Conservation (phyloP, 2,329 filamentous ascomycete genomes). For the Whalleya microplaca region DNA sequence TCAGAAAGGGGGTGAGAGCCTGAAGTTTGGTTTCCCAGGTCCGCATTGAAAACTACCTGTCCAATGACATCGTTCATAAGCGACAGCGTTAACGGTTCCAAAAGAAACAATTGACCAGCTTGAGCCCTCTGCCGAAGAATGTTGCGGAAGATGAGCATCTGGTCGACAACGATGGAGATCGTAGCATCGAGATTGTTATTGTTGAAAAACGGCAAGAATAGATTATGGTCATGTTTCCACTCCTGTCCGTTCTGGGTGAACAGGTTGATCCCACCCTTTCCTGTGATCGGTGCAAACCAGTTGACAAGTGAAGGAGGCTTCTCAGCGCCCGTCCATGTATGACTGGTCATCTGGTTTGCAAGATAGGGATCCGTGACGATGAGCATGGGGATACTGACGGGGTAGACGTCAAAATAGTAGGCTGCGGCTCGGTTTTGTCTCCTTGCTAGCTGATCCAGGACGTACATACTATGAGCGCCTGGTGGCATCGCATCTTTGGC, state of each 20-base stretch:
- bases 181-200: conserved; percentile 37
- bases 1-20: conserved; percentile 36
- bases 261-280: conserved; percentile 34
- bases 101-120: conserved; percentile 18
- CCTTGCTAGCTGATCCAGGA: conserved; percentile 26
- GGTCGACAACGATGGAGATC: conserved; percentile 33
- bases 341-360: conserved; percentile 35
- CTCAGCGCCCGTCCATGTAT: conserved; percentile 30
- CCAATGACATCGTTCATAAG: conserved; percentile 41
- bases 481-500: conserved; percentile 32
- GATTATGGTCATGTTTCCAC: conserved; percentile 36
- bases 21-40: conserved; percentile 36
- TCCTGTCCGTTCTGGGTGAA: conserved; percentile 38
- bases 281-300: conserved; percentile 40
- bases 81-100: conserved; percentile 34
- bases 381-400: conserved; percentile 34
- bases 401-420: conserved; percentile 38
- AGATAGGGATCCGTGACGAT: conserved; percentile 35
- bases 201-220: conserved; percentile 39
- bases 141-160: conserved; percentile 35
- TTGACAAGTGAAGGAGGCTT: conserved; percentile 34
- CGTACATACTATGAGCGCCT: conserved; percentile 32
- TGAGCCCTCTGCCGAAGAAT: conserved; percentile 29
- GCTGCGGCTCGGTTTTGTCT: conserved; percentile 30
- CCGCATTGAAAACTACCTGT: conserved; percentile 36